phyloP scores from a whole-genome alignment of 1,284 basidiomycete genomes.

The Heterobasidion occidentale region DNA sequence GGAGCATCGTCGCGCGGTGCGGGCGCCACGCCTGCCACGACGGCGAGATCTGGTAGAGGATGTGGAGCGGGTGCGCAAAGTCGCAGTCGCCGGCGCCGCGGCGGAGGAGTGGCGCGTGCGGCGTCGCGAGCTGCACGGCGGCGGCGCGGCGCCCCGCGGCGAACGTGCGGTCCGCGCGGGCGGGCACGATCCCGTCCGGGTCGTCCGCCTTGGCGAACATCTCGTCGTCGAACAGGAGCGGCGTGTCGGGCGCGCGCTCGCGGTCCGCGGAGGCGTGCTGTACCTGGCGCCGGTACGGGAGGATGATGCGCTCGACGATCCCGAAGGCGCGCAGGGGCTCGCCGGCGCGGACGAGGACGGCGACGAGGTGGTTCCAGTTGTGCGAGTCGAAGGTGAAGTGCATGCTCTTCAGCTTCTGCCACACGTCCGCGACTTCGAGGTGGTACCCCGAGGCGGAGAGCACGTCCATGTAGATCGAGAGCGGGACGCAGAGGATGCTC shows the following conservation, averaged over 20 bases:
- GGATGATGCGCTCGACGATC: conserved; percentile 73
- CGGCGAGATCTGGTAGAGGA: conserved; percentile 56
- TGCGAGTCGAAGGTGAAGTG: conserved; percentile 84
- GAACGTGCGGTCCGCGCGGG: background rate
- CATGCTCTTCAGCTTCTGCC: conserved; percentile 56
- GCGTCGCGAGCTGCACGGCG: background rate
- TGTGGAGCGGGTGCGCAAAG: conserved; percentile 47
- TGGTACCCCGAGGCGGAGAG: conserved; percentile 63
- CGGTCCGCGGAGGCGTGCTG: conserved; percentile 19
- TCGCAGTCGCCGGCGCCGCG: conserved; percentile 13
- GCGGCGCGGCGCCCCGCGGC: background rate
- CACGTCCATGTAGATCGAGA: conserved; percentile 82
- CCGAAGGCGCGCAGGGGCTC: conserved; percentile 79
- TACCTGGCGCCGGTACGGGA: conserved; percentile 47
- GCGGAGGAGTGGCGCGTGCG: background rate
- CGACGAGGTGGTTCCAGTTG: conserved; percentile 88
- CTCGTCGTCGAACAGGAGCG: conserved; percentile 34
- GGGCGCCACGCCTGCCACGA: conserved; percentile 60
- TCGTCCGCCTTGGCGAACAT: conserved; percentile 14
- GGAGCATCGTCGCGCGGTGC: conserved; percentile 39
- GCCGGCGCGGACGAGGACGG: conserved; percentile 74
- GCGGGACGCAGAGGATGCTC: conserved; percentile 66
- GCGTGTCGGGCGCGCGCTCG: conserved; percentile 31
- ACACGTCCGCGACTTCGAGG: conserved; percentile 55
- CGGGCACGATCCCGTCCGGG: conserved; percentile 11